Base-by-base conservation (phyloP, 352 stramenopile genomes). In the Phytophthora pluvialis region DNA sequence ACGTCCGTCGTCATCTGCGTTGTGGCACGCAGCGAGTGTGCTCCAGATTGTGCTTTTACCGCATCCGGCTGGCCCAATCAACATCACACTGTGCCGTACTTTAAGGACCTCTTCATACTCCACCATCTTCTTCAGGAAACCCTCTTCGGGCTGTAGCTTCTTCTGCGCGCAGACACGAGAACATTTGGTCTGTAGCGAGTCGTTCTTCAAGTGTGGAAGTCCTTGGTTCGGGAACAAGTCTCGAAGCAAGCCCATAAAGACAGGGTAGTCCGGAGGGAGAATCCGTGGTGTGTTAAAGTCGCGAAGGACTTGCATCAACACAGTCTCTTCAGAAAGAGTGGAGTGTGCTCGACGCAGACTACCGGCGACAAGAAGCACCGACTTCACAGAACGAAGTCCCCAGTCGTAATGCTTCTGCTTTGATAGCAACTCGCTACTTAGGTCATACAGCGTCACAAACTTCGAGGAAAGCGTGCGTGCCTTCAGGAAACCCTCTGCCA, bases 221-320 rank as follows among this genome's bases (percentile, higher is more conserved):
- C 72, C 52, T 47, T 83, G 71, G 1, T 60, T 77, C 32, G 95
- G 94, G 67, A 99, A 99, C 10, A 99, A 74, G 55, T 99, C 96
- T 31, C 86, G 88, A 16, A 98, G 86, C 3, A 99, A 79, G 5
- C 95, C 84, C 26, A 98, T 81, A 73, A 99, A 99, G 29, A 98
- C 94, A 3, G 93, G 90, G 39, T 94, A 97, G 57, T 99, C 95
- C 7, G 96, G 77, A 5, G 88, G 83, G 4, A 97, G 80, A 46
- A 98, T 93, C 49, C 97, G 97, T 1, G 96, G 95, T 0, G 93
- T 98, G 70, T 99, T 99, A 59, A 98, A 98, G 73, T 99, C 95
- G 44, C 94, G 90, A 28, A 99, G 83, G 18, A 98, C 96, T 60
- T 97, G 88, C 93, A 98, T 97, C 15, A 99, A 76, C 53, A 99